Conservation (phyloP, 306 rosid species). For the Prosopis cineraria region DNA sequence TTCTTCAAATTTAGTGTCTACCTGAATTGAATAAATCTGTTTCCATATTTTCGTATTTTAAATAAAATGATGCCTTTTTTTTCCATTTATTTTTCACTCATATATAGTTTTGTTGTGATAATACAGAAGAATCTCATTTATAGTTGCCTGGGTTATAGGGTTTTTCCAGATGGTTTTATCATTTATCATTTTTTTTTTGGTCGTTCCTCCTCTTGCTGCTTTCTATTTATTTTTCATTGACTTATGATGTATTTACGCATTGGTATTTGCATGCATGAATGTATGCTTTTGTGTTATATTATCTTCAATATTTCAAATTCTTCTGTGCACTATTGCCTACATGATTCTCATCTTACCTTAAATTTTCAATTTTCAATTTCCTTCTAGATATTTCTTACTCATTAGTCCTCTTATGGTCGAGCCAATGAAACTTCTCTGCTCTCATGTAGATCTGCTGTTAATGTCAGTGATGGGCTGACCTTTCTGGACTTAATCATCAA, state of each 20-base stretch:
- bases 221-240: background rate
- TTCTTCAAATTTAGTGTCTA: constrained; percentile 3
- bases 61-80: constrained; percentile 2
- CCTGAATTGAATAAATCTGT: background rate
- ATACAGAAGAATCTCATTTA: background rate
- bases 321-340: background rate
- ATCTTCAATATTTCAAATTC: background rate
- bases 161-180: background rate
- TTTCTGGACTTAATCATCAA: constrained; percentile 57
- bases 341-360: constrained; percentile 17
- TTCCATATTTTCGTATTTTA: background rate
- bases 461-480: constrained; percentile 54
- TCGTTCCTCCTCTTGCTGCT: background rate
- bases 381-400: background rate
- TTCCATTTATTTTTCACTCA: background rate
- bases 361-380: background rate
- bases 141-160: constrained; percentile 9
- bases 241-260: background rate
- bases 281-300: background rate
- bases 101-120: background rate
- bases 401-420: constrained; percentile 3
- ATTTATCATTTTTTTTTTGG: background rate
- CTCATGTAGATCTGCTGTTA: constrained; percentile 52
- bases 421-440: constrained; percentile 3
- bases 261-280: background rate